These are phyloP conservation scores for Mortierella sp. DNA, from an alignment of 371 early-diverging fungal species.

Conservation along the genomic window DNA sequence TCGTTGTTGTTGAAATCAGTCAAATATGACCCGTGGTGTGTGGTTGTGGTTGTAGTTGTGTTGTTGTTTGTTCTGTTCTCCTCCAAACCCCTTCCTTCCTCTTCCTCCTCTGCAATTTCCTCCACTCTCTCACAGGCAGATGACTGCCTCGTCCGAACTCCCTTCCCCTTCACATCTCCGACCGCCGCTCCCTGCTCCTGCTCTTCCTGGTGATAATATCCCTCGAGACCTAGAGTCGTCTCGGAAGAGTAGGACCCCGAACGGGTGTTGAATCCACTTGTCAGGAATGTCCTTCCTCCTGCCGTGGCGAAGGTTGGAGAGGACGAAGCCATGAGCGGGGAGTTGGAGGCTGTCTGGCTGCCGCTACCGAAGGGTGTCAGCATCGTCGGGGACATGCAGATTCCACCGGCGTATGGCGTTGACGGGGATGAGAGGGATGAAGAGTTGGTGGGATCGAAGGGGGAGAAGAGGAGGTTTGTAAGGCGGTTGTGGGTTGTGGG, in stretches of 20 bases:
- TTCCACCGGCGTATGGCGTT: neutral
- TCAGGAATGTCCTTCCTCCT: neutral
- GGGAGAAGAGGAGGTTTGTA: neutral
- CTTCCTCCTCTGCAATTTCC: neutral
- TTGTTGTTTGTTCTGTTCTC: neutral
- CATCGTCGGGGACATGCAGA: neutral
- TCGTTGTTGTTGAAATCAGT: neutral
- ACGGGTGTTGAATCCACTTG: neutral
- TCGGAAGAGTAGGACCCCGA: slow-evolving; percentile 28
- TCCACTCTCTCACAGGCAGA: neutral
- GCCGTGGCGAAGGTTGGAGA: neutral
- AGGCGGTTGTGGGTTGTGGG: neutral
- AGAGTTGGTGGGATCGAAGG: neutral
- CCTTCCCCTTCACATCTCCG: neutral
- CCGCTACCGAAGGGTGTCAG: neutral
- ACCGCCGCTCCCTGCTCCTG: neutral
- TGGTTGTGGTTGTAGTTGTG: neutral
- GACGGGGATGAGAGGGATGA: neutral
- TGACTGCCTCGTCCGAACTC: neutral
- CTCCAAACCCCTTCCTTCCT: no score
- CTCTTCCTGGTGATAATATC: neutral
- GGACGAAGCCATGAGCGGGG: neutral
- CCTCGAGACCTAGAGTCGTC: slow-evolving; percentile 15
- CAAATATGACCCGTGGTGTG: slow-evolving; percentile 10
- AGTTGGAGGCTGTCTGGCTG: neutral